These are phyloP conservation scores for Exophiala spinifera DNA, from an alignment of 2,329 filamentous ascomycete genomes.

Conservation along the genomic window DNA sequence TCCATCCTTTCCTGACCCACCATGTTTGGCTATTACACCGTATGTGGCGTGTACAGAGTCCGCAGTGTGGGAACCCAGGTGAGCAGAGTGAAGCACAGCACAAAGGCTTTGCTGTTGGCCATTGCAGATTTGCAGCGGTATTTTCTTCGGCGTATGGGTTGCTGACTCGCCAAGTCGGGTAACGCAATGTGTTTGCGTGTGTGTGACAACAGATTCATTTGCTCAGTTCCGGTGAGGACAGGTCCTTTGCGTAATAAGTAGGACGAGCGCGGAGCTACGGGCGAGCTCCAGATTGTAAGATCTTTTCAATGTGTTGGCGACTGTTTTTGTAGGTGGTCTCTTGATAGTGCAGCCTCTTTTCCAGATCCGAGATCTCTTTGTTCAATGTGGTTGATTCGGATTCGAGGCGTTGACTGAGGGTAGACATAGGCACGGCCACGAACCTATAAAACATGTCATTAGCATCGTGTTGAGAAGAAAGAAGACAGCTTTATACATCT, in stretches of 20 bases:
- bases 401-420: constrained; percentile 72
- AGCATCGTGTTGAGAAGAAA: constrained; percentile 1
- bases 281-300: constrained; percentile 60
- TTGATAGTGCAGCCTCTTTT: constrained; percentile 87
- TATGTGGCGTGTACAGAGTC: too few species aligned
- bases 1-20: too few species aligned
- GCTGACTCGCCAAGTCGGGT: too few species aligned
- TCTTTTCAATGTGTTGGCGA: constrained; percentile 83
- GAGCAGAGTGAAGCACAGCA: too few species aligned
- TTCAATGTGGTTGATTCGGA: constrained; percentile 72
- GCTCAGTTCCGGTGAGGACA: neutral
- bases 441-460: constrained; percentile 62
- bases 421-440: constrained; percentile 68
- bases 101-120: too few species aligned
- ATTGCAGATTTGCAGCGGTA: too few species aligned
- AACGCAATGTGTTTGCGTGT: neutral
- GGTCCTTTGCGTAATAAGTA: neutral
- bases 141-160: too few species aligned
- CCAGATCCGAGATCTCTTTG: constrained; percentile 72
- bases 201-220: neutral
- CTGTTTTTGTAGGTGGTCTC: constrained; percentile 96
- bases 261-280: neutral
- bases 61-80: too few species aligned
- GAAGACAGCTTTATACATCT: constrained; percentile 66
- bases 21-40: too few species aligned